Evolutionary conservation across 73 alveolate genomes (phyloP).

Genomic region (Paramecium pentaurelia): DNA sequence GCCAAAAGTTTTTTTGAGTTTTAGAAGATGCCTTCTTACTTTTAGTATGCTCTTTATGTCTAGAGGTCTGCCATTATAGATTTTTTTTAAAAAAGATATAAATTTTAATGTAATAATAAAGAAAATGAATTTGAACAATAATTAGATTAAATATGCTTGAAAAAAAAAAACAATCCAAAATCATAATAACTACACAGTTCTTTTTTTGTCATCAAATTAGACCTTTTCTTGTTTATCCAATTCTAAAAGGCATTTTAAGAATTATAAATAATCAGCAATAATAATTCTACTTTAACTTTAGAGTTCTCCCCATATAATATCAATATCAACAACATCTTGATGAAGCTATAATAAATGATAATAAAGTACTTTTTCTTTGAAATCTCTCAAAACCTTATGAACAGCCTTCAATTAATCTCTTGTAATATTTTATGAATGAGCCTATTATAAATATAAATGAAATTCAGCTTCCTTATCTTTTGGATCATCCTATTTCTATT

Average conservation of each 20-base stretch:
- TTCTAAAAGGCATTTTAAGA: constrained; percentile 17
- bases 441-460: background rate
- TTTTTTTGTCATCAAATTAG: background rate
- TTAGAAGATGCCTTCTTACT: constrained; percentile 85
- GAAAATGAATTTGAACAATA: background rate
- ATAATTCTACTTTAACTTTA: background rate
- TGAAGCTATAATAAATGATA: background rate
- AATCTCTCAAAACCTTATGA: background rate
- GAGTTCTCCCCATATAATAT: constrained; percentile 9
- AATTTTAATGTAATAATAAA: constrained; percentile 25
- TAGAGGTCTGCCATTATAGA: constrained; percentile 58
- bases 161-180: background rate
- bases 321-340: background rate
- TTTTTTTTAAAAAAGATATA: constrained; percentile 23
- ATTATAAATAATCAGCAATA: background rate
- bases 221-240: background rate
- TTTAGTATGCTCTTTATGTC: constrained; percentile 87
- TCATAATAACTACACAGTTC: constrained; percentile 34
- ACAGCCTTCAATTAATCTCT: constrained; percentile 19
- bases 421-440: background rate
- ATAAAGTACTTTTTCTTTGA: background rate
- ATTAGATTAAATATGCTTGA: background rate
- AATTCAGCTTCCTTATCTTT: constrained; percentile 9
- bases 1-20: constrained; percentile 81
- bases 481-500: background rate